Percentiles rank a stretch among this genome's conserved stretches.
Evolutionary conservation across 345 rosid species (phyloP).

Genomic region (Euclidium syriacum): DNA sequence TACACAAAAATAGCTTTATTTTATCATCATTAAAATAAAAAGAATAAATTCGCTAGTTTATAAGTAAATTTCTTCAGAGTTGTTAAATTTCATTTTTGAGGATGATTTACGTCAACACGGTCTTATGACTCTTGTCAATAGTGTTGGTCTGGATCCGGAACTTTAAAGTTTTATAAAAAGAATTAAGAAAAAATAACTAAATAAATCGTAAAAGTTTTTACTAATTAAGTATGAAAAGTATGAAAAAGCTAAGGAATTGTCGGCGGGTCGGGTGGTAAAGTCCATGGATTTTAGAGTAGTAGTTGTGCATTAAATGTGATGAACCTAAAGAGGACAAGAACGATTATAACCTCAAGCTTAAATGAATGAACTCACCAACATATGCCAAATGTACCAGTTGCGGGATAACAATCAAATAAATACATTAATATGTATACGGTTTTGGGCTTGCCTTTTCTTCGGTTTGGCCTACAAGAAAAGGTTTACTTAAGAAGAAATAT

Average conservation of each 20-base stretch:
- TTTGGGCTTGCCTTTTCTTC: not conserved
- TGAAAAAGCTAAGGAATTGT: not conserved
- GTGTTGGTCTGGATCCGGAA: too few species aligned
- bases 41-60: not conserved
- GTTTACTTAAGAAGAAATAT: not conserved
- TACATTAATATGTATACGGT: not conserved
- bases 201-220: not conserved
- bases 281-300: slow-evolving; percentile 6
- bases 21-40: not conserved
- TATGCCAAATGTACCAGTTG: not conserved
- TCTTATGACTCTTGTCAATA: too few species aligned
- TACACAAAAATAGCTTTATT: too few species aligned
- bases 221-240: not conserved
- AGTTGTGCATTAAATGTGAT: slow-evolving; percentile 15
- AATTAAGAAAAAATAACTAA: not conserved
- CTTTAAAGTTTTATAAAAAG: not conserved
- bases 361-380: slow-evolving; percentile 26
- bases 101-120: too few species aligned
- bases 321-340: slow-evolving; percentile 2
- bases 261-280: slow-evolving; percentile 14
- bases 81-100: too few species aligned
- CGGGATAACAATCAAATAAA: not conserved
- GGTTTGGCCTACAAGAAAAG: slow-evolving; percentile 26
- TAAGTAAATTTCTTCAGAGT: not conserved
- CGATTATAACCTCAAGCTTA: not conserved